These are phyloP conservation scores for Rhododendron ferrugineum DNA, from an alignment of 148 eudicot genomes.

Conservation along the genomic window DNA sequence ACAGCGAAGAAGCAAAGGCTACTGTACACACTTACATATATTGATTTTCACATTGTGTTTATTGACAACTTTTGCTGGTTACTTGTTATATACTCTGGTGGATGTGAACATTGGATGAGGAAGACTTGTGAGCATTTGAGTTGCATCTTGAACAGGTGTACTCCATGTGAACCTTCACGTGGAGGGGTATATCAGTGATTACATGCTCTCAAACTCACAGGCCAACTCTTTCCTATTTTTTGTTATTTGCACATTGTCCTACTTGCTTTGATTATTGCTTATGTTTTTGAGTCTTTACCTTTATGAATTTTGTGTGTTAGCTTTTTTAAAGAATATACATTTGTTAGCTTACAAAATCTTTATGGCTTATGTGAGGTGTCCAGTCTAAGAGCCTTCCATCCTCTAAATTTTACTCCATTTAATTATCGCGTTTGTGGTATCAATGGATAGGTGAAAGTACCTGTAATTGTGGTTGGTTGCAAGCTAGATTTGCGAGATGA, in stretches of 20 bases:
- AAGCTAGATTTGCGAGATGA: constrained; percentile 51
- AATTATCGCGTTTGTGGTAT: background rate
- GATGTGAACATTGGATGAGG: background rate
- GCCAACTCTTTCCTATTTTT: background rate
- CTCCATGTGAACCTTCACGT: background rate
- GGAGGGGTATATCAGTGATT: background rate
- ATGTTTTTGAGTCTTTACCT: background rate
- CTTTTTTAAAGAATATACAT: background rate
- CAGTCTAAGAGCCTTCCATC: background rate
- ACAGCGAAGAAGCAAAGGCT: background rate
- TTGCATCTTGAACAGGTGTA: background rate
- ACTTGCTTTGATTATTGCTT: background rate
- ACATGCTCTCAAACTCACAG: background rate
- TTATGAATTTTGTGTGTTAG: background rate
- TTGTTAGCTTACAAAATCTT: background rate
- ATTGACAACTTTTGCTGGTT: background rate
- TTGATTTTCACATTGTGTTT: background rate
- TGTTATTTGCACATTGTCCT: background rate
- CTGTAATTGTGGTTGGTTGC: constrained; percentile 59
- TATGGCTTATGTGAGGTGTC: background rate
- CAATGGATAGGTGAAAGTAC: constrained; percentile 40
- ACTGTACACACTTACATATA: background rate
- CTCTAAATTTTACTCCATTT: background rate
- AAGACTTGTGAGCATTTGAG: background rate
- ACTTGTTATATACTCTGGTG: background rate